Evolutionary conservation across 352 stramenopile genomes (phyloP), one percentile per base, ranked within the genome.

Genomic region (Plasmopara viticola): DNA sequence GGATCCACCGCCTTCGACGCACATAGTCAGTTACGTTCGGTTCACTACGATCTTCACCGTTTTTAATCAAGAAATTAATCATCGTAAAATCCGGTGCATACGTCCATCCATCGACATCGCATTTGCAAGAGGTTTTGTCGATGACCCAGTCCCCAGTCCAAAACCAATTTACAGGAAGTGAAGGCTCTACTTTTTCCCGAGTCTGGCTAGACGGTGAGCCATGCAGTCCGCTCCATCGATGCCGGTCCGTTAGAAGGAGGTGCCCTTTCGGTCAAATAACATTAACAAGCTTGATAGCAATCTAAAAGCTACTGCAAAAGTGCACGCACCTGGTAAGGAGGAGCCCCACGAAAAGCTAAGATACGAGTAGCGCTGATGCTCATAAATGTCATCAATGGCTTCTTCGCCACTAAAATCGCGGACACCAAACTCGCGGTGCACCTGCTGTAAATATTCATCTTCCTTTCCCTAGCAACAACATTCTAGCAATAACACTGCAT

Each of bases 351-450:
- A 86, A 47, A 87, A 87, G 30, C 71, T 84, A 34, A 89, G 49
- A 29, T 86, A 89, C 44, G 80, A 88, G 60, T 89, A 91, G n/a
- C 80, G 70, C 51, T 89, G 69, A 49, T 91, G 77, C 55, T 91
- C 80, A 60, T 89, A 91, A 20, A 87, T 58, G 35, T 87, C 80
- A 56, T 91, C 80, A 6, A 88, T 61, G 2, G 75, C 77, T 30
- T 69, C 58, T 53, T 90, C 75, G 7, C 75, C 77, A 39, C 70
- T 68, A 42, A 89, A 84, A 53, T 91, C 80, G 10, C 80, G 78
- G 40, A 83, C 80, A 18, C 74, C 80, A 39, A 79, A 78, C 44
- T 89, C 66, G 12, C 58, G 58, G 49, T 91, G 78, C 28, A 88
- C 64, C 7, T 58, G 63, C 57, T 86, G 73, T 40, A 91, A 44